Percentiles rank a stretch among this genome's conserved stretches.
Conservation (phyloP, 495 filamentous ascomycete genomes). For the Xylaria nigripes region DNA sequence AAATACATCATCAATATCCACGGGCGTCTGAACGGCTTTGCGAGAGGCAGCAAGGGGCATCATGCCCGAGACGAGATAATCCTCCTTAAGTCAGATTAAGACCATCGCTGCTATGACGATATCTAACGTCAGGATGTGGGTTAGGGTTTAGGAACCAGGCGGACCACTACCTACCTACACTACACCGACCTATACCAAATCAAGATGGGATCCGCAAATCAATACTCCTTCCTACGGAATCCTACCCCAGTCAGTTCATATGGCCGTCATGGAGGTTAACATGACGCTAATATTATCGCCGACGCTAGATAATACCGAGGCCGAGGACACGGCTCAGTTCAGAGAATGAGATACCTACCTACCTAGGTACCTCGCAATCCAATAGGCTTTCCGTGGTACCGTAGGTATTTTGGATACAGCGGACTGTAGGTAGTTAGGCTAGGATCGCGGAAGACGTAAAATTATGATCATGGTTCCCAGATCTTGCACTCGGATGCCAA, state of each 20-base stretch:
- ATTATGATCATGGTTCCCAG: conserved; percentile 4
- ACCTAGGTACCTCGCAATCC: neutral
- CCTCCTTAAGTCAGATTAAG: neutral
- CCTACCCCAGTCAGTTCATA: neutral
- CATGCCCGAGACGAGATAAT: neutral
- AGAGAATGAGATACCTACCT: neutral
- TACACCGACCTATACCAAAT: no score
- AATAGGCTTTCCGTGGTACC: neutral
- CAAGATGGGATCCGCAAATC: neutral
- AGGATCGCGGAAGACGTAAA: neutral
- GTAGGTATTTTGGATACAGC: neutral
- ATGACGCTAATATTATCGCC: neutral
- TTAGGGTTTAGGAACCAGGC: neutral
- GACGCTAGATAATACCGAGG: neutral
- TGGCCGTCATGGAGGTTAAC: conserved; percentile 2
- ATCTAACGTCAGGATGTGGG: neutral
- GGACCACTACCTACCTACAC: neutral
- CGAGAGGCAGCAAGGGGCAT: neutral
- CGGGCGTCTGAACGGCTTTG: neutral
- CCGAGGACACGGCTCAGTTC: conserved; percentile 7
- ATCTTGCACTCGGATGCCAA: neutral
- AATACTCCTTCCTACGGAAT: no score
- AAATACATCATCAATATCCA: conserved; percentile 10
- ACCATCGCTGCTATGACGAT: conserved; percentile 2
- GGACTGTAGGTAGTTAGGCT: neutral